Evolutionary conservation across 768 basidiomycete genomes (phyloP).

Genomic region (Collybia sp.): DNA sequence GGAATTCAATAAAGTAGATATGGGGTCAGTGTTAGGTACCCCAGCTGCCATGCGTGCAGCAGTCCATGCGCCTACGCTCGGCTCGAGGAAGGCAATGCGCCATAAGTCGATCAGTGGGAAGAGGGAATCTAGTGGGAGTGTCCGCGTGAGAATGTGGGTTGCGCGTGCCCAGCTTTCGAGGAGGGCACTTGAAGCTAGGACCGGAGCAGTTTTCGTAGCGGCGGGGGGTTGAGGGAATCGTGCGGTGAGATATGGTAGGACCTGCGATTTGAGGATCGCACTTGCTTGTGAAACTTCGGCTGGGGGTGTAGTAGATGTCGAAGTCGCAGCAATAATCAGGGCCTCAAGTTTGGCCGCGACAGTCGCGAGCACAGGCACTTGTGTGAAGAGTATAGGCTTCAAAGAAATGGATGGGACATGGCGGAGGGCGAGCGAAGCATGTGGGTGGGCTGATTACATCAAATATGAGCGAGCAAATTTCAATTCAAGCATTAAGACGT

Average conservation of each 20-base stretch:
- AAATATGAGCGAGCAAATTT: neutral
- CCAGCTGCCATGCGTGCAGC: conserved; percentile 16
- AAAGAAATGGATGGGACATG: conserved; percentile 59
- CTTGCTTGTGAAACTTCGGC: conserved; percentile 39
- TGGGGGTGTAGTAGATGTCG: conserved; percentile 21
- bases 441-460: conserved; percentile 62
- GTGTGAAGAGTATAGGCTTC: conserved; percentile 71
- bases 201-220: conserved; percentile 8
- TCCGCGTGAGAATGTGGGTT: conserved; percentile 35
- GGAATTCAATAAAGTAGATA: conserved; percentile 36
- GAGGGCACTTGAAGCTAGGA: conserved; percentile 29
- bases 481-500: conserved; percentile 22
- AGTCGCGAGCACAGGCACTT: conserved; percentile 64
- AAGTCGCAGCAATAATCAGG: conserved; percentile 50
- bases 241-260: conserved; percentile 64
- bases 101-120: conserved; percentile 86
- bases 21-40: conserved; percentile 29
- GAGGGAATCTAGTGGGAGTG: conserved; percentile 49
- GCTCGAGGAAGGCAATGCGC: conserved; percentile 72
- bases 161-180: conserved; percentile 46
- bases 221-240: conserved; percentile 36
- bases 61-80: conserved; percentile 47
- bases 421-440: conserved; percentile 55
- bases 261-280: conserved; percentile 35
- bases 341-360: conserved; percentile 56